Percentiles rank a stretch among this genome's conserved stretches.
These are phyloP conservation scores for Phaseolus coccineus DNA, from an alignment of 331 rosid genomes.

Conservation along the genomic window DNA sequence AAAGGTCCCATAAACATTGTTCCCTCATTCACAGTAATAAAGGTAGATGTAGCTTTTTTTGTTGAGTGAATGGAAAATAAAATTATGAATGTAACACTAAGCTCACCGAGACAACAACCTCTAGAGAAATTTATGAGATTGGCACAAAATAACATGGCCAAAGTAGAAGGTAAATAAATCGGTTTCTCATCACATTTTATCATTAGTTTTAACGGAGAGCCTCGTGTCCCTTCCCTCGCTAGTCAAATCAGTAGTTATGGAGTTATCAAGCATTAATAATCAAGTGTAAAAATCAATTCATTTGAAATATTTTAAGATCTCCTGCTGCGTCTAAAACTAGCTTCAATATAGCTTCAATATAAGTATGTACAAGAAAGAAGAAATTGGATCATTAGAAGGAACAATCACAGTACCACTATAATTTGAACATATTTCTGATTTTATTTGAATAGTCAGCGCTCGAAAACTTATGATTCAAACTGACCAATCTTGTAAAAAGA, in stretches of 20 bases:
- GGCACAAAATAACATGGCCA: conserved; percentile 6
- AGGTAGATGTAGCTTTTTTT: not conserved
- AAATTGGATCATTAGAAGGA: conserved; percentile 41
- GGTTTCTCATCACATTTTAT: conserved; percentile 31
- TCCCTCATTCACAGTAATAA: not conserved
- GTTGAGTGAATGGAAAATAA: not conserved
- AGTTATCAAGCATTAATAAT: conserved; percentile 20
- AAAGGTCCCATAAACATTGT: not conserved
- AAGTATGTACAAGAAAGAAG: conserved; percentile 57
- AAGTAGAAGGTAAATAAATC: not conserved
- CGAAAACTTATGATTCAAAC: conserved; percentile 31
- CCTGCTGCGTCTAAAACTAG: conserved; percentile 38
- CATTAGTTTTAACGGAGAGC: conserved; percentile 27
- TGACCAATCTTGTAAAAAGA: conserved; percentile 26
- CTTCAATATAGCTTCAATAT: conserved; percentile 43
- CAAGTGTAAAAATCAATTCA: conserved; percentile 31
- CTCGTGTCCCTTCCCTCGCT: conserved; percentile 19
- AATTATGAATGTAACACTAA: not conserved
- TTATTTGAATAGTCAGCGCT: conserved; percentile 42
- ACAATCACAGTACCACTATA: conserved; percentile 37
- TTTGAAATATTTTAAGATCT: conserved; percentile 39
- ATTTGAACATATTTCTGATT: conserved; percentile 36
- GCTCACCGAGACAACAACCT: not conserved
- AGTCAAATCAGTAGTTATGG: conserved; percentile 33
- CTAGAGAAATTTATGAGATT: not conserved